Conservation (phyloP, 1,284 basidiomycete species). For the Ceratobasidium sp. region DNA sequence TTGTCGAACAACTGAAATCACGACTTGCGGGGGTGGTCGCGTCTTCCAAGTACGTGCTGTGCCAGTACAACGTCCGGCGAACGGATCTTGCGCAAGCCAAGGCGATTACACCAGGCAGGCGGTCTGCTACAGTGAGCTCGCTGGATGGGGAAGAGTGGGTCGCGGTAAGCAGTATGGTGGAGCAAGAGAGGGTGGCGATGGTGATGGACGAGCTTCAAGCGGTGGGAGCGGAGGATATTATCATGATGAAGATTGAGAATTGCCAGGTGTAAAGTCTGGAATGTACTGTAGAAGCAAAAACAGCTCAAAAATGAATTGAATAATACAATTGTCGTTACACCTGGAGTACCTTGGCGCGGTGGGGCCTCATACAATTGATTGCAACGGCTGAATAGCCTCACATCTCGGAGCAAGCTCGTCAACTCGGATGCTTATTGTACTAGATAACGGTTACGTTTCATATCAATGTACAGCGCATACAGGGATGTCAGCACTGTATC, state of each 20-base stretch:
- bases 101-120: conserved; percentile 86
- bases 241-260: conserved; percentile 92
- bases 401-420: too few species aligned
- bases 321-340: too few species aligned
- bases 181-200: conserved; percentile 81
- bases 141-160: conserved; percentile 87
- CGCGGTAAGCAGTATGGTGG: conserved; percentile 93
- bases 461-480: too few species aligned
- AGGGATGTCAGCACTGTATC: too few species aligned
- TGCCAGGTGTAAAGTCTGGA: conserved; percentile 79
- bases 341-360: too few species aligned
- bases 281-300: too few species aligned
- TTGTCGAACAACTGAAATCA: conserved; percentile 86
- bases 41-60: conserved; percentile 88
- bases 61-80: conserved; percentile 91
- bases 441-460: too few species aligned
- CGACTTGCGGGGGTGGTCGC: conserved; percentile 96
- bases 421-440: too few species aligned
- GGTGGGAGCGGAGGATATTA: conserved; percentile 90
- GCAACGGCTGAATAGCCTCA: too few species aligned
- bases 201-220: conserved; percentile 90
- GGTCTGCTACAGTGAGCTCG: conserved; percentile 90
- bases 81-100: conserved; percentile 74
- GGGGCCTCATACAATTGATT: too few species aligned
- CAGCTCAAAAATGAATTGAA: too few species aligned